Evolutionary conservation across 805 yeast genomes (phyloP).

Genomic region (Pichia ethanolica): DNA sequence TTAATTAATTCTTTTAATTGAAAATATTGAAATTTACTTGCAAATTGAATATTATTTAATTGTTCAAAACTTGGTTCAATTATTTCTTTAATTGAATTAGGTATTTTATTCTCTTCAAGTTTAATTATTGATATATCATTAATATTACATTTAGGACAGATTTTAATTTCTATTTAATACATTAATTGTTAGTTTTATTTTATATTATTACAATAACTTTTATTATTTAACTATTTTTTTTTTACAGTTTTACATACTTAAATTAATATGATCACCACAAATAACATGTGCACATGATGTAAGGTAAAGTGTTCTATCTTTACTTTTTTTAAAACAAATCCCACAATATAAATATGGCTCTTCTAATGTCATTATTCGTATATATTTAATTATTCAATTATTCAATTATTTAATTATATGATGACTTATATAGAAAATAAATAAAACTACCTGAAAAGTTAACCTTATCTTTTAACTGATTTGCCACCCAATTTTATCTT

Average conservation of each 20-base stretch:
- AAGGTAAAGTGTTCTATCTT: background rate
- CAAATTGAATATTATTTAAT: conserved; percentile 2
- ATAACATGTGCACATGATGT: conserved; percentile 9
- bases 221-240: background rate
- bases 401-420: no score
- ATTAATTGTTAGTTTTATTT: no score
- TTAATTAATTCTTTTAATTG: background rate
- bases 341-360: conserved; percentile 7
- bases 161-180: background rate
- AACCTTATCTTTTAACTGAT: background rate
- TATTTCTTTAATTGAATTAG: conserved; percentile 1
- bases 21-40: conserved; percentile 2
- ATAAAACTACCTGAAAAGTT: no score
- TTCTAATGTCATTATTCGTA: background rate
- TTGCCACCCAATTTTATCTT: background rate
- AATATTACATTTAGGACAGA: conserved; percentile 2
- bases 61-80: conserved; percentile 3
- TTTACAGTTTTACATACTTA: background rate
- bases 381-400: no score
- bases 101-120: background rate
- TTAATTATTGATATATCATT: conserved; percentile 1
- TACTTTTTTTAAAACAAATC: background rate
- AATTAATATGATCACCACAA: conserved; percentile 2
- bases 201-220: background rate
- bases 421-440: no score